Conservation (phyloP, 495 filamentous ascomycete genomes). For the Xylaria telfairii region DNA sequence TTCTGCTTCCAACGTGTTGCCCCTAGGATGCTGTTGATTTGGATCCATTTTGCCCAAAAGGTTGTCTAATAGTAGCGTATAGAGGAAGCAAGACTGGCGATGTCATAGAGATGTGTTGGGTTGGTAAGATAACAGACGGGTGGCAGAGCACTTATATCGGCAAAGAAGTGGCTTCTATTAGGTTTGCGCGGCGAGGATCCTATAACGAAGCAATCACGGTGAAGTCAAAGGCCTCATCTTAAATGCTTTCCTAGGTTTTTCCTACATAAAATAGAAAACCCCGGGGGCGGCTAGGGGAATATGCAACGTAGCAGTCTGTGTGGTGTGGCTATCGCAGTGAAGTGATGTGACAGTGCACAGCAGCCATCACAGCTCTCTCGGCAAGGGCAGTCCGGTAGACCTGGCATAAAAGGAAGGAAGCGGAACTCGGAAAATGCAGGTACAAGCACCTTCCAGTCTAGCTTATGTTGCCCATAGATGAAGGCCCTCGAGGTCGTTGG, state of each 20-base stretch:
- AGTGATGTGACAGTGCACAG: background rate
- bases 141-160: background rate
- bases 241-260: background rate
- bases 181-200: background rate
- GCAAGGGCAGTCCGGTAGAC: background rate
- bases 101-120: background rate
- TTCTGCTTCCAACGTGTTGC: background rate
- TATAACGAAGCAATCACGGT: background rate
- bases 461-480: background rate
- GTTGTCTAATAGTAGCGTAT: background rate
- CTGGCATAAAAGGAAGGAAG: background rate
- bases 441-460: background rate
- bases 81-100: background rate
- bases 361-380: background rate
- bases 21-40: background rate
- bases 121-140: background rate
- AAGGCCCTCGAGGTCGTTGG: background rate
- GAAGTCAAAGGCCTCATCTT: background rate
- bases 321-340: background rate
- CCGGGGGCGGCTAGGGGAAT: background rate
- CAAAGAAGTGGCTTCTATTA: background rate
- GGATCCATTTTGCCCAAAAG: background rate
- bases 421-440: background rate
- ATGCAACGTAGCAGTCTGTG: background rate
- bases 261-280: no score